Percentiles rank a stretch among this genome's conserved stretches.
Conservation (phyloP, 2,329 filamentous ascomycete species). For the Fusarium graminum region DNA sequence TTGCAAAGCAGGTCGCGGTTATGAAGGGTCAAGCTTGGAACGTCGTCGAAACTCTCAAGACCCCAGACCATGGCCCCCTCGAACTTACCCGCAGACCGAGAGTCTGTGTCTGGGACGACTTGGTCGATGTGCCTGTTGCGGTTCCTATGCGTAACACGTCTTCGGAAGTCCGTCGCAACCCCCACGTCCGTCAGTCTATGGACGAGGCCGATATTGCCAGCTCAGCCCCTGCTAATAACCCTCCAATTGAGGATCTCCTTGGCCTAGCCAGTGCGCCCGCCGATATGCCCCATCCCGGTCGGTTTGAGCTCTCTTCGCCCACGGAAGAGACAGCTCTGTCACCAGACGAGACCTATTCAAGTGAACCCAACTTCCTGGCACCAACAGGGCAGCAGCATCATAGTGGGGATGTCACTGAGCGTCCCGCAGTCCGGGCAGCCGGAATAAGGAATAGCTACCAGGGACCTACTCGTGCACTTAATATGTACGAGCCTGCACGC, state of each 20-base stretch:
- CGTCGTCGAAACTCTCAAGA: constrained; percentile 96
- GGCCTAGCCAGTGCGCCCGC: constrained; percentile 71
- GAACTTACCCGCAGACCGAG: constrained; percentile 91
- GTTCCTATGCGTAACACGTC: constrained; percentile 89
- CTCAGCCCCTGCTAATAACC: constrained; percentile 52
- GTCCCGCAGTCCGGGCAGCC: constrained; percentile 39
- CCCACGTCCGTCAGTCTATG: constrained; percentile 63
- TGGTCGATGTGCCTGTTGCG: constrained; percentile 95
- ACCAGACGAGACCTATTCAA: constrained; percentile 52
- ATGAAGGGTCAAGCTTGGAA: constrained; percentile 99
- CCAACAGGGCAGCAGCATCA: constrained; percentile 34
- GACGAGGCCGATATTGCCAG: constrained; percentile 91
- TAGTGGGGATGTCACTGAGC: constrained; percentile 38
- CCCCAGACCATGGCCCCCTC: constrained; percentile 89
- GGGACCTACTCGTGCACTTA: constrained; percentile 57
- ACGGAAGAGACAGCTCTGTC: constrained; percentile 58
- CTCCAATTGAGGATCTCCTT: constrained; percentile 74
- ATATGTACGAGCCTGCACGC: constrained; percentile 61
- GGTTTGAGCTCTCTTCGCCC: constrained; percentile 75
- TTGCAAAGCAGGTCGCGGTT: constrained; percentile 96
- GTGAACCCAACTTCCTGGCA: constrained; percentile 40
- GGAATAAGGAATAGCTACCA: constrained; percentile 56
- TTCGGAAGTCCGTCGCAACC: constrained; percentile 81
- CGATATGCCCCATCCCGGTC: constrained; percentile 79
- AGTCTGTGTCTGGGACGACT: constrained; percentile 97